phyloP scores from a whole-genome alignment of 352 stramenopile species.

The Pythium scleroteichum region DNA sequence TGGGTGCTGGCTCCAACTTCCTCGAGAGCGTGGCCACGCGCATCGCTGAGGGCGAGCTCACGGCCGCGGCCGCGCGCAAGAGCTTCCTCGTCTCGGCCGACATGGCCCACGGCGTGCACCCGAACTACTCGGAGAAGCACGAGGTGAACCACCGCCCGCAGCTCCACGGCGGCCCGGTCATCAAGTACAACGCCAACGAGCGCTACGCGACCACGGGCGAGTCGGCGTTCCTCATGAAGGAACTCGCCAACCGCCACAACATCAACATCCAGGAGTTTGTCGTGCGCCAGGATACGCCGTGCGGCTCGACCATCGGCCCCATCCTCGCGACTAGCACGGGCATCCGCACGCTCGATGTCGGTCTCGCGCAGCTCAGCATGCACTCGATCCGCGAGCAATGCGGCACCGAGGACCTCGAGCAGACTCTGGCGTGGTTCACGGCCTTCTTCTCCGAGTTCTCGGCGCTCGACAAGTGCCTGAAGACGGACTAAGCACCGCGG shows the following conservation, averaged over 20 bases:
- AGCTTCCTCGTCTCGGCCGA: constrained; percentile 92
- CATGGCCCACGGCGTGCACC: constrained; percentile 97
- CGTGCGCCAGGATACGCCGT: constrained; percentile 95
- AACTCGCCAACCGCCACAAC: constrained; percentile 85
- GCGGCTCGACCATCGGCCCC: constrained; percentile 97
- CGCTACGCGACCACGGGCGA: constrained; percentile 95
- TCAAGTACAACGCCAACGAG: constrained; percentile 99
- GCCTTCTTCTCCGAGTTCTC: constrained; percentile 94
- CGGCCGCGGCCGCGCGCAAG: constrained; percentile 56
- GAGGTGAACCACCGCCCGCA: constrained; percentile 92
- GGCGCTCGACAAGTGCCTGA: constrained; percentile 82
- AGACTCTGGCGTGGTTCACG: constrained; percentile 89
- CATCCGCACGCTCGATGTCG: constrained; percentile 97
- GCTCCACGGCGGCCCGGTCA: constrained; percentile 95
- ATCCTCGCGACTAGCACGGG: constrained; percentile 94
- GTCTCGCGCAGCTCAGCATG: constrained; percentile 97
- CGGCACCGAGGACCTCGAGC: constrained; percentile 87
- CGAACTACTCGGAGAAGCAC: constrained; percentile 97
- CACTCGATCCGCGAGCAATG: constrained; percentile 97
- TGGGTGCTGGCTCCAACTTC: constrained; percentile 86
- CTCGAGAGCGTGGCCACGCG: constrained; percentile 64
- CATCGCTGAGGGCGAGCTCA: constrained; percentile 61
- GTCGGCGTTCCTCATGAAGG: constrained; percentile 92
- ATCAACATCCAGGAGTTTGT: constrained; percentile 96
- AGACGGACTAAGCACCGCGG: constrained; percentile 46